Percentiles rank a stretch among this genome's conserved stretches.
Conservation (phyloP, 495 filamentous ascomycete species). For the Cryomyces minteri region DNA sequence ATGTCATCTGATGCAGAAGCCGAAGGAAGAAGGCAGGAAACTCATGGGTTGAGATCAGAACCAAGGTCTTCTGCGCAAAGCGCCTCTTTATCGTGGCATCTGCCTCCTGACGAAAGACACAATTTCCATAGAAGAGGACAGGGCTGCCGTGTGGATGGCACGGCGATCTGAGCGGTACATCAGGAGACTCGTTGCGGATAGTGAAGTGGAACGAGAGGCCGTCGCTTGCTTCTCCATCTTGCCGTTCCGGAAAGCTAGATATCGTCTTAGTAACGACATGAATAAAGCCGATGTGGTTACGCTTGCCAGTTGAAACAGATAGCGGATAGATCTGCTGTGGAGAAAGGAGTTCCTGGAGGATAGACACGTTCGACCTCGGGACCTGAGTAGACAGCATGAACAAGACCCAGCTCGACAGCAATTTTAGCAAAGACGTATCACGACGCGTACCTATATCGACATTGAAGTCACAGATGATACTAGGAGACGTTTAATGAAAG, state of each 20-base stretch:
- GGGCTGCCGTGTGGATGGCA: constrained; percentile 13
- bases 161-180: constrained; percentile 10
- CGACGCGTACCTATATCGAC: not conserved
- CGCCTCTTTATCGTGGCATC: constrained; percentile 15
- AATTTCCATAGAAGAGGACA: constrained; percentile 9
- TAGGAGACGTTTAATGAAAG: not conserved
- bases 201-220: constrained; percentile 17
- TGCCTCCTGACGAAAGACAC: constrained; percentile 17
- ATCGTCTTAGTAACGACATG: not conserved
- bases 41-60: constrained; percentile 14
- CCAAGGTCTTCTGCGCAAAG: constrained; percentile 16
- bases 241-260: constrained; percentile 16
- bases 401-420: not conserved
- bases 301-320: constrained; percentile 15
- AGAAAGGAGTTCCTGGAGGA: constrained; percentile 14
- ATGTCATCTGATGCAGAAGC: constrained; percentile 13
- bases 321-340: constrained; percentile 12
- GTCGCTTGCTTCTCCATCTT: constrained; percentile 13
- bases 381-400: not conserved
- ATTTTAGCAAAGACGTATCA: not conserved
- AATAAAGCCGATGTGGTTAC: not conserved
- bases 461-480: constrained; percentile 1
- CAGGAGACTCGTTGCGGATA: constrained; percentile 16
- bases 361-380: constrained; percentile 19
- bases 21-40: constrained; percentile 14